phyloP scores from a whole-genome alignment of 2,329 filamentous ascomycete genomes.

The Diaporthe ilicicola region DNA sequence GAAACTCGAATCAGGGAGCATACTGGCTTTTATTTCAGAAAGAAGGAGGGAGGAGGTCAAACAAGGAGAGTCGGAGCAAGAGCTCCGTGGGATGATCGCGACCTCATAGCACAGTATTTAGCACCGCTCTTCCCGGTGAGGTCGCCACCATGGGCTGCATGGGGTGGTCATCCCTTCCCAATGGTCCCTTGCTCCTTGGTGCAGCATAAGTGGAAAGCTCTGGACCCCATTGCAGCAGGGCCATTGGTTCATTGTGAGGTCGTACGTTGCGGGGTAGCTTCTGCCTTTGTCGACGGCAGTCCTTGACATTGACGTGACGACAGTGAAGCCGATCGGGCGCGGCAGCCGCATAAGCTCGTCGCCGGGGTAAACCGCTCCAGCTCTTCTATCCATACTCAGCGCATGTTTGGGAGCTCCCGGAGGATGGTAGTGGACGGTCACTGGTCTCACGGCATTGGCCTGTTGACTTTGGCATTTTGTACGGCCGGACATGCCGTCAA shows the following conservation, averaged over 20 bases:
- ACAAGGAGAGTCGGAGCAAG: background rate
- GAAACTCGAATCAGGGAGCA: too few relatives aligned
- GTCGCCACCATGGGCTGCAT: background rate
- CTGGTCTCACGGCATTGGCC: background rate
- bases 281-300: background rate
- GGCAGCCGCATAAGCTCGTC: background rate
- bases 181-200: slow-evolving; percentile 20
- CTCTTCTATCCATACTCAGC: too few relatives aligned
- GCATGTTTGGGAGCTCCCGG: too few relatives aligned
- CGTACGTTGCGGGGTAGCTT: slow-evolving; percentile 25
- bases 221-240: background rate
- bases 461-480: background rate
- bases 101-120: slow-evolving; percentile 10
- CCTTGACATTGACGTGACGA: slow-evolving; percentile 5
- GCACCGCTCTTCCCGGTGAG: background rate
- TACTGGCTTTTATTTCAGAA: too few relatives aligned
- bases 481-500: background rate
- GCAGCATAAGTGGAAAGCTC: background rate
- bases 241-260: slow-evolving; percentile 14
- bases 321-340: slow-evolving; percentile 17
- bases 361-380: background rate
- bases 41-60: background rate
- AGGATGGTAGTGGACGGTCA: background rate
- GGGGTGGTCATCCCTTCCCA: background rate
- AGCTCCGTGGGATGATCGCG: slow-evolving; percentile 4